These are phyloP conservation scores for Phytophthora tubulina DNA, from an alignment of 352 stramenopile genomes.

Conservation along the genomic window DNA sequence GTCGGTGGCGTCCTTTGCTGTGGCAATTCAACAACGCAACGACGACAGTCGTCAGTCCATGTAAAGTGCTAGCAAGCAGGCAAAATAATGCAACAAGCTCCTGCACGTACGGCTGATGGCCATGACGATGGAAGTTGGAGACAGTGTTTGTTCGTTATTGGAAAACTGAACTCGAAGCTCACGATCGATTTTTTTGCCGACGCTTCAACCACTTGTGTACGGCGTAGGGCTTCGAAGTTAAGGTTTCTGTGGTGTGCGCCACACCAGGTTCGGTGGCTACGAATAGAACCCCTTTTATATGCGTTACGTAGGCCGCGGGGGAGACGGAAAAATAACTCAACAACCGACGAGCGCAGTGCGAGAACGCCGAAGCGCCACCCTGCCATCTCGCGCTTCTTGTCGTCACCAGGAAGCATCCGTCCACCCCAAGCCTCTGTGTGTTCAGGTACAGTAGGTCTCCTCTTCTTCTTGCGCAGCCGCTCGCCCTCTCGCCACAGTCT, in stretches of 20 bases:
- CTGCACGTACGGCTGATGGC: slow-evolving; percentile 31
- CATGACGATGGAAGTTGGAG: slow-evolving; percentile 5
- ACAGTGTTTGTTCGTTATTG: slow-evolving; percentile 1
- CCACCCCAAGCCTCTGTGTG: slow-evolving; percentile 11
- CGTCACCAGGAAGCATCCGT: slow-evolving; percentile 28
- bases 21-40: slow-evolving; percentile 14
- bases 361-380: slow-evolving; percentile 39
- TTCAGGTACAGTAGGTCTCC: slow-evolving; percentile 27
- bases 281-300: slow-evolving; percentile 40
- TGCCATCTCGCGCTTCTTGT: slow-evolving; percentile 30
- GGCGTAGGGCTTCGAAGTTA: not conserved
- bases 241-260: slow-evolving; percentile 1
- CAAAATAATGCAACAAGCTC: not conserved
- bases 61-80: not conserved
- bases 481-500: not conserved
- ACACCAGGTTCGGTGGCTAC: slow-evolving; percentile 25
- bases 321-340: slow-evolving; percentile 48
- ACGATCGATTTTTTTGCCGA: not conserved
- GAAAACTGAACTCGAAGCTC: slow-evolving; percentile 13
- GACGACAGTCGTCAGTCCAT: slow-evolving; percentile 12
- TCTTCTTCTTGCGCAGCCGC: not conserved
- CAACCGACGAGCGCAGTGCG: slow-evolving; percentile 42
- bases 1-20: slow-evolving; percentile 78
- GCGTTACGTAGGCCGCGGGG: slow-evolving; percentile 35
- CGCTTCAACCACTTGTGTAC: slow-evolving; percentile 23